Percentiles rank a stretch among this genome's conserved stretches.
These are phyloP conservation scores for Diplogelasinospora grovesii DNA, from an alignment of 495 filamentous ascomycete genomes.

Conservation along the genomic window DNA sequence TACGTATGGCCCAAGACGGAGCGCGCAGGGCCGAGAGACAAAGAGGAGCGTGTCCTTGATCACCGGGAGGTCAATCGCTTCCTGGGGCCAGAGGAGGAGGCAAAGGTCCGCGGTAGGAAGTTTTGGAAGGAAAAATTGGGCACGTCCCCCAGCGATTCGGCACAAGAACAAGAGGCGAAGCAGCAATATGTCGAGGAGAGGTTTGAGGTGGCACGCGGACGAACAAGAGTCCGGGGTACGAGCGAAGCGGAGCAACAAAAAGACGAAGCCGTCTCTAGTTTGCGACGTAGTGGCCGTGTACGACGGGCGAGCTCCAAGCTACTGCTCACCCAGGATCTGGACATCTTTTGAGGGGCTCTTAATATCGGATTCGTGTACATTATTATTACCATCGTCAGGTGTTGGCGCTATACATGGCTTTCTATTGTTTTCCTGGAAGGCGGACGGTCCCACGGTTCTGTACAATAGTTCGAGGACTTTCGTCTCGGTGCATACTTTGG, in stretches of 20 bases:
- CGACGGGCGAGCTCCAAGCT: conserved; percentile 24
- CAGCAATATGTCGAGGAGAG: background rate
- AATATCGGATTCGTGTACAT: too few species aligned
- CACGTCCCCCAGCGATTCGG: background rate
- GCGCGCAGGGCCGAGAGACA: conserved; percentile 60
- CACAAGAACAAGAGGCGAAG: background rate
- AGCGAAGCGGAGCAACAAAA: background rate
- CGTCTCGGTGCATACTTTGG: too few species aligned
- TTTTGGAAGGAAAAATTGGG: conserved; percentile 15
- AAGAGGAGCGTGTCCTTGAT: conserved; percentile 69
- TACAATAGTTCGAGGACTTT: too few species aligned
- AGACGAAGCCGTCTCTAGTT: conserved; percentile 5
- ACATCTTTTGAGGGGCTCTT: too few species aligned
- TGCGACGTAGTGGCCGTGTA: conserved; percentile 25
- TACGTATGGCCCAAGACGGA: conserved; percentile 95
- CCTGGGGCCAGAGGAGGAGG: conserved; percentile 59
- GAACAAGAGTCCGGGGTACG: background rate
- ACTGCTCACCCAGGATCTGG: too few species aligned
- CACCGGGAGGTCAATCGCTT: conserved; percentile 68
- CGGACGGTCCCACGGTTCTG: too few species aligned
- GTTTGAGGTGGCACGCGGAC: background rate
- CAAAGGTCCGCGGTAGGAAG: conserved; percentile 42
- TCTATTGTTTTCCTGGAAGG: too few species aligned
- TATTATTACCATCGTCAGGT: too few species aligned
- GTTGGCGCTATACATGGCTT: too few species aligned